Conservation (phyloP, 345 rosid species). For the Eucalyptus guilfoylei region DNA sequence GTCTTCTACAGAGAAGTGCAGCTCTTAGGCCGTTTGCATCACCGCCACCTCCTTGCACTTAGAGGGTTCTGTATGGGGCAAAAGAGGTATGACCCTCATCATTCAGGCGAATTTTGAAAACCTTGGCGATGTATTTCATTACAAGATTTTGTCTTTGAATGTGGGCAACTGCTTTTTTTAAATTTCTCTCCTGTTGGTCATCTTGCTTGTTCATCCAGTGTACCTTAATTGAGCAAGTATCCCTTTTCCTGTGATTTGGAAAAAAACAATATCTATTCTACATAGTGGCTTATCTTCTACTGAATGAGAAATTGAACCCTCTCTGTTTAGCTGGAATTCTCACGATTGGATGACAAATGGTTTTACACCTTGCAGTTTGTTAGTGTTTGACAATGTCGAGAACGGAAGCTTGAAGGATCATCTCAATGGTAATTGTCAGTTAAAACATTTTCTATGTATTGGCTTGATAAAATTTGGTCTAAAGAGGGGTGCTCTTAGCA, state of each 20-base stretch:
- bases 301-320: background rate
- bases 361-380: constrained; percentile 39
- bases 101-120: background rate
- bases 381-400: constrained; percentile 66
- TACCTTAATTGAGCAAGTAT: background rate
- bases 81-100: constrained; percentile 33
- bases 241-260: background rate
- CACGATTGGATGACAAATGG: background rate
- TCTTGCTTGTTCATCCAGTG: background rate
- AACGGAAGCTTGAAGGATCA: constrained; percentile 92
- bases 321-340: background rate
- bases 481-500: constrained; percentile 13
- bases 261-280: background rate
- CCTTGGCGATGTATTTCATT: background rate
- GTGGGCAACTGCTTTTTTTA: background rate
- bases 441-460: background rate
- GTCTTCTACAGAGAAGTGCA: constrained; percentile 60
- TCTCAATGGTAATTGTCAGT: constrained; percentile 48
- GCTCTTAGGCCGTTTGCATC: constrained; percentile 70
- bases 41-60: constrained; percentile 88
- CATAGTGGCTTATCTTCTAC: background rate
- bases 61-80: constrained; percentile 62
- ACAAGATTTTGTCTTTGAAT: background rate
- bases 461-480: background rate
- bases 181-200: background rate